Evolutionary conservation across 805 yeast species (phyloP), one percentile per base, ranked within the genome.

Genomic region (Limtongia smithiae): DNA sequence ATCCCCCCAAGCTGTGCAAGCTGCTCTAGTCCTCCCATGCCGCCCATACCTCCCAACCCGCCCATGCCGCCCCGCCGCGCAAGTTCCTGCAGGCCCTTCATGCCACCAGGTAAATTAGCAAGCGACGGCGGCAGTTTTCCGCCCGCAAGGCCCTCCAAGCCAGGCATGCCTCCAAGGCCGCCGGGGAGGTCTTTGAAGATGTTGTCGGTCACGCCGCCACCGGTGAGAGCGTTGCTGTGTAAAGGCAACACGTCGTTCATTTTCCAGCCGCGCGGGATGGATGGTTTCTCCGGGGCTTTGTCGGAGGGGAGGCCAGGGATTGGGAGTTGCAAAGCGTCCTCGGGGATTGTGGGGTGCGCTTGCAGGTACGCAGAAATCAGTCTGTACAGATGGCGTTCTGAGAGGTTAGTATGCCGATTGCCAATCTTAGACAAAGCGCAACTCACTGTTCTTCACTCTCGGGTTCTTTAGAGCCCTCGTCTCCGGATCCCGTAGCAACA

Each of bases 181-280:
- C 65, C 60, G 3, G 42, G 45, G 42, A 57, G 22, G 22, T 49
- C 60, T 33, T 56, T 49, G 38, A 57, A 56, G 52, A 63, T 57
- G 41, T 67, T 64, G 30, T 67, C 87, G 1, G 89, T 81, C 75
- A 82, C 81, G 44, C 96, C 96, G 60, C 85, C 88, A 27, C 85
- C 90, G 74, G 86, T 76, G 37, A 90, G 75, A 38, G 83, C 80
- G 17, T 83, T 80, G 46, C 94, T 83, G 61, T 83, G 88, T 27
- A 88, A 74, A n/a, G 98, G 98, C 12, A 90, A 87, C 38, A 91
- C 81, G 1, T 82, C 78, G 66, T 85, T 87, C 86, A 90, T 84
- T 61, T 75, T 79, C 74, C 85, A 84, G 11, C 96, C 96, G 59
- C 80, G 79, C n/a, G 94, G 96, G 48, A 69, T 72, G 9, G 95